A percentile compares a stretch with the other conserved stretches of the same genome.
Evolutionary conservation across 176 grass and related monocot genomes (phyloP).

Genomic region (Hordeum marinum): DNA sequence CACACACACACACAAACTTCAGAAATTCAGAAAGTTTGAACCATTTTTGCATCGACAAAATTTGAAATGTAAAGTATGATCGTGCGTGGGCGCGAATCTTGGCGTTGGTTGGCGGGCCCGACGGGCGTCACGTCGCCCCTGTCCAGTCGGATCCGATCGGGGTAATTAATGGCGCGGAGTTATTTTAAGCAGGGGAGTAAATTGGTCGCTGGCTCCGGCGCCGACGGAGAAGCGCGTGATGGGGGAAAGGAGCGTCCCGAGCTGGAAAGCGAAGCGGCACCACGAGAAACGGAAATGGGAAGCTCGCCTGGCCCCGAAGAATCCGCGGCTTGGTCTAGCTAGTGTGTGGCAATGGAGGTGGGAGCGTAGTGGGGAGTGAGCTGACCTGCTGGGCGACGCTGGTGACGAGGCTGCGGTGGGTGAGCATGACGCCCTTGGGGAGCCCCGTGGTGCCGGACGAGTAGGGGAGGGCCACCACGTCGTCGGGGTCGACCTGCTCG

Average conservation of each 20-base stretch:
- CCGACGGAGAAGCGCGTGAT: conserved; percentile 22
- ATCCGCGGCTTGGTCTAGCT: not conserved
- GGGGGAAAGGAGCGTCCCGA: not conserved
- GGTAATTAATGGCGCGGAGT: not conserved
- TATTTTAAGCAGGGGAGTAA: not conserved
- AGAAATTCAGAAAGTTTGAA: not conserved
- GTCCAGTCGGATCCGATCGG: not conserved
- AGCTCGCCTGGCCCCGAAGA: not conserved
- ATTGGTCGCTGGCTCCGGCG: conserved; percentile 22
- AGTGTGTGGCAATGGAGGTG: too few species aligned
- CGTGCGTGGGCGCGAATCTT: conserved; percentile 37
- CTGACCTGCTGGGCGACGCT: conserved; percentile 89
- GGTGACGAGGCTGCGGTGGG: conserved; percentile 87
- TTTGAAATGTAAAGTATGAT: not conserved
- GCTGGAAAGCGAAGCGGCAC: conserved; percentile 13
- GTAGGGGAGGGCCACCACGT: conserved; percentile 75
- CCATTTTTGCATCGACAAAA: not conserved
- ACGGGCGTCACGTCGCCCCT: not conserved
- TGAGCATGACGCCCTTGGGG: conserved; percentile 96
- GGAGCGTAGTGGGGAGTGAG: not conserved
- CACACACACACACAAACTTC: not conserved
- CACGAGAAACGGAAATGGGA: not conserved
- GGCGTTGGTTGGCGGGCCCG: not conserved
- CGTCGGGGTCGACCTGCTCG: conserved; percentile 53
- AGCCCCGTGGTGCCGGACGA: conserved; percentile 84